phyloP scores from a whole-genome alignment of 1,284 basidiomycete species.

The Pseudozyma sp. region DNA sequence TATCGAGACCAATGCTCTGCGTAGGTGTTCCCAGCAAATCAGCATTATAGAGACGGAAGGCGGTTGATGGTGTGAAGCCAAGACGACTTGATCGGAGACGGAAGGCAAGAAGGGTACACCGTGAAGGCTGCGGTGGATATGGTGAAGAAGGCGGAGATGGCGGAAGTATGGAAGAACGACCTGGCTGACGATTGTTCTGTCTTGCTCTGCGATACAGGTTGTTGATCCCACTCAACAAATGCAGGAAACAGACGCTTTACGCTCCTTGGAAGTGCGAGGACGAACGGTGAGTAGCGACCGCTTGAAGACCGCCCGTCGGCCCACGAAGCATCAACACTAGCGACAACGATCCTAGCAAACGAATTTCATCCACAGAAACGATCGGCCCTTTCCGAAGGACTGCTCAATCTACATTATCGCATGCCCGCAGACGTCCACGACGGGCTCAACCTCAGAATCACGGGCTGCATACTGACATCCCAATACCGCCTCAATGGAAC shows the following conservation, averaged over 20 bases:
- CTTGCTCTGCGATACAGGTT: conserved; percentile 72
- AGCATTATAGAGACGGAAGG: too few species aligned
- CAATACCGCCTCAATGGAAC: not conserved
- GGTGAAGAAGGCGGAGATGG: not conserved
- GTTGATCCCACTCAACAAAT: conserved; percentile 85
- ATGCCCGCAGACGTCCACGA: too few species aligned
- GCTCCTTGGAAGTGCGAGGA: conserved; percentile 86
- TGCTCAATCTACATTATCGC: too few species aligned
- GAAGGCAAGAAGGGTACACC: not conserved
- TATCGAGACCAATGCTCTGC: conserved; percentile 93
- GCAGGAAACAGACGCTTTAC: conserved; percentile 79
- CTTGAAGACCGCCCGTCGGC: too few species aligned
- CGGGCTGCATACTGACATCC: conserved; percentile 12
- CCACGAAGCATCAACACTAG: not conserved
- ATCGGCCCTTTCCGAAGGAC: too few species aligned
- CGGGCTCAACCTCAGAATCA: too few species aligned
- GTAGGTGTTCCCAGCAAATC: conserved; percentile 72
- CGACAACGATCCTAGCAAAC: too few species aligned
- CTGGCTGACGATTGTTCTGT: too few species aligned
- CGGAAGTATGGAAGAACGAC: not conserved
- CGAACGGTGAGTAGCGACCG: conserved; percentile 72
- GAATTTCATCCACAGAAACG: too few species aligned
- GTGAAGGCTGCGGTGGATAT: too few species aligned
- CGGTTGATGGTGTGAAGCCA: too few species aligned
- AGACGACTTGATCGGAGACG: too few species aligned